Conservation (phyloP, 306 rosid genomes). For the Glycyrrhiza uralensis region DNA sequence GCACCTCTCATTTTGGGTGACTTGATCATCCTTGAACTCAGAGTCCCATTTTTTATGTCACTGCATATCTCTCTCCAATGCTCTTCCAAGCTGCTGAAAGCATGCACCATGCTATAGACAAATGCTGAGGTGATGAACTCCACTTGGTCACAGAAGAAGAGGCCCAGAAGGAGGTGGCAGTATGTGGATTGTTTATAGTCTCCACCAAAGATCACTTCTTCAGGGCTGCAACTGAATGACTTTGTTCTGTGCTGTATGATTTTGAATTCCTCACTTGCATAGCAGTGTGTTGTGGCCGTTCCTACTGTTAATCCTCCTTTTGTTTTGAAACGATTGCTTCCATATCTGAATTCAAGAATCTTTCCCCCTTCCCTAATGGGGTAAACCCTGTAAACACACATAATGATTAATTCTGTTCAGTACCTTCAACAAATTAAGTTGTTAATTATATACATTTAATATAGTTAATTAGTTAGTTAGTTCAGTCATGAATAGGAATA, state of each 20-base stretch:
- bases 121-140: constrained; percentile 84
- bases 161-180: constrained; percentile 91
- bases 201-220: constrained; percentile 75
- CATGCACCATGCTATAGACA: constrained; percentile 74
- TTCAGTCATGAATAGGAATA: not conserved
- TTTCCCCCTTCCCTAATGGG: constrained; percentile 76
- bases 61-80: constrained; percentile 56
- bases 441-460: too few species aligned
- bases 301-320: constrained; percentile 74
- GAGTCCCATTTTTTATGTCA: constrained; percentile 55
- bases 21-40: constrained; percentile 51
- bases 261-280: constrained; percentile 80
- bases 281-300: constrained; percentile 94
- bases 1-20: constrained; percentile 44
- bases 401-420: too few species aligned
- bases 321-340: constrained; percentile 73
- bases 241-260: constrained; percentile 72
- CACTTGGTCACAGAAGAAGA: constrained; percentile 59
- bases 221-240: constrained; percentile 78
- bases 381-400: constrained; percentile 52
- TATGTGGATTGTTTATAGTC: constrained; percentile 79
- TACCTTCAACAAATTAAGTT: too few species aligned
- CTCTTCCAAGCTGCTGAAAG: constrained; percentile 60
- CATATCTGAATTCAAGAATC: constrained; percentile 79
- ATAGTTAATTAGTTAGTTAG: not conserved